Base-by-base conservation (phyloP, 495 filamentous ascomycete species). In the Cenococcum geophilum region DNA sequence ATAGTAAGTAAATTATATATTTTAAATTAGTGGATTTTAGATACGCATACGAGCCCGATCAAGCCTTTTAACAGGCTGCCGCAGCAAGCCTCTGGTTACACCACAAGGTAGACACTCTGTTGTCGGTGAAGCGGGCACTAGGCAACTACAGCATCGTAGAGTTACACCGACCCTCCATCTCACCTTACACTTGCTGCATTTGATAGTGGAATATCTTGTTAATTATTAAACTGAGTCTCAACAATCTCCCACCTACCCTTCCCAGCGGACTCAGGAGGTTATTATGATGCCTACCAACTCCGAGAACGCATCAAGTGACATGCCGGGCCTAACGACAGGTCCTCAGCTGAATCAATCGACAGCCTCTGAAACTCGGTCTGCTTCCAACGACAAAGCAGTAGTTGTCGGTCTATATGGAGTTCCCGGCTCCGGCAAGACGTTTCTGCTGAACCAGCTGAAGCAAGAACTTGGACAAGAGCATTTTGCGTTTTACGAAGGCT, bases 331-430 rank as follows among this genome's bases (percentile, higher is more conserved):
- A 66, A 66, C 56, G 35, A 58, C 55, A 27, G 58, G 66, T 66
- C 53, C 50, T 65, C 62, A 58, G 58, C 51, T 50, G 43, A 65
- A 68, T 32, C 56, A 61, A 59, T 53, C 50, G 40, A 59, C 36
- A 55, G 55, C 56, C 47, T 55, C 62, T 61, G 55, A 62, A 50
- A 56, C 40, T 68, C 51, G 49, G 52, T 62, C 66, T 64, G 35
- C 53, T 64, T 52, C 65, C 27, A 64, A 65, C 40, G 40, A 45
- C 4, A 89, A 72, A 0, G 82, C 78, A 16, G 66, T 71, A 23
- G 69, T 87, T 23, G 69, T 87, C 18, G 83, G 85, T 20, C 48
- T 87, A 10, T 87, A 86, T 64, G 85, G 82, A 23, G 12, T 87
- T 57, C 75, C 84, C 8, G 85, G 83, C n/a, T 79, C 68, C 25